Evolutionary conservation across 2,329 filamentous ascomycete species (phyloP).

Genomic region (Eurotiales sp.): DNA sequence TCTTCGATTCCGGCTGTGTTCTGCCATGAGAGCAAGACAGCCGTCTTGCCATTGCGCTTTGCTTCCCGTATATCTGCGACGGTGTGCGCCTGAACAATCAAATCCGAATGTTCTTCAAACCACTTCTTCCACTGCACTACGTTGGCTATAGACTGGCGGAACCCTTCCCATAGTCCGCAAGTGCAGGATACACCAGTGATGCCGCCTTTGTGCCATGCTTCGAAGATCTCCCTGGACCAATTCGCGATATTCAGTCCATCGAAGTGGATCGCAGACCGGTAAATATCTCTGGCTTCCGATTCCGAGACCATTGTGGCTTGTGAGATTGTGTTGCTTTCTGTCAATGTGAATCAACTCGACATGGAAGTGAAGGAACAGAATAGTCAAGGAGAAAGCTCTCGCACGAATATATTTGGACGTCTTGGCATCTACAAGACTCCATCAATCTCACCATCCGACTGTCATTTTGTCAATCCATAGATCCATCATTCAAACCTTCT

Average conservation of each 20-base stretch:
- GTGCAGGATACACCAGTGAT: constrained; percentile 43
- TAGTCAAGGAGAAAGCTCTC: not conserved
- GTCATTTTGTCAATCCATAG: not conserved
- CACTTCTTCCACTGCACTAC: constrained; percentile 43
- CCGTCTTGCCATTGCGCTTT: constrained; percentile 35
- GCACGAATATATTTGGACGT: no score
- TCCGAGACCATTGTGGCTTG: constrained; percentile 31
- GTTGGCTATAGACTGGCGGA: constrained; percentile 36
- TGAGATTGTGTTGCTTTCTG: not conserved
- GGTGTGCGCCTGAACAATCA: constrained; percentile 37
- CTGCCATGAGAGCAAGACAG: constrained; percentile 40
- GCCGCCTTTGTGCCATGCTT: constrained; percentile 37
- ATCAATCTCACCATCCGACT: no score
- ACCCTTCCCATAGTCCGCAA: constrained; percentile 39
- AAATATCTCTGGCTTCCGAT: constrained; percentile 34
- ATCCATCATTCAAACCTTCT: no score
- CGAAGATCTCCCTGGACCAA: constrained; percentile 38
- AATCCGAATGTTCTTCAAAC: constrained; percentile 40
- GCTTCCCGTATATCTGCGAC: constrained; percentile 36
- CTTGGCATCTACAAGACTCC: no score
- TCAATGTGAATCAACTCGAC: not conserved
- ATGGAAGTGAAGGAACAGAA: not conserved
- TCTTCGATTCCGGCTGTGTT: constrained; percentile 43
- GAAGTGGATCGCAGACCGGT: constrained; percentile 36
- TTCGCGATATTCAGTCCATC: constrained; percentile 43